Conservation (phyloP, 371 early-diverging fungal species). For the Saksenaea oblongispora region DNA sequence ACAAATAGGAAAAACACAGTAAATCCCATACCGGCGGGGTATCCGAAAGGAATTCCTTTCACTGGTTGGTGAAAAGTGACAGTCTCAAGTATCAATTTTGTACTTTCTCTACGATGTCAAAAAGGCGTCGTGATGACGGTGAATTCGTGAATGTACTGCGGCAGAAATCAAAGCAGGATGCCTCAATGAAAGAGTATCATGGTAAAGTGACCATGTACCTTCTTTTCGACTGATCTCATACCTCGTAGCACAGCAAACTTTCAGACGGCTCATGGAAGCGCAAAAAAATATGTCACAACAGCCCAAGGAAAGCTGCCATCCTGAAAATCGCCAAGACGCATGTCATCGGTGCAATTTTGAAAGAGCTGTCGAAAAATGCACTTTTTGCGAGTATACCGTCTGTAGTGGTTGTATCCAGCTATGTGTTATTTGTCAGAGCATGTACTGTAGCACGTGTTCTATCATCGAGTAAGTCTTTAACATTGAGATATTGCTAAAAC, state of each 20-base stretch:
- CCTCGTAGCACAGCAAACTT: conserved; percentile 4
- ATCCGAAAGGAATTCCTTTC: too few relatives aligned
- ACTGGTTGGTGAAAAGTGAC: background rate
- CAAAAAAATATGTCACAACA: conserved; percentile 1
- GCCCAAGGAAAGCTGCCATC: background rate
- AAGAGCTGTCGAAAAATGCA: background rate
- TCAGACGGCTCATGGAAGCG: conserved; percentile 11
- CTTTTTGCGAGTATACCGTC: conserved; percentile 9
- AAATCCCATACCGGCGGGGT: too few relatives aligned
- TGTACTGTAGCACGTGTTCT: conserved; percentile 12
- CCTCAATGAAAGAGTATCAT: conserved; percentile 4
- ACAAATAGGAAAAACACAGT: too few relatives aligned
- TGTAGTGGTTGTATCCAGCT: conserved; percentile 8
- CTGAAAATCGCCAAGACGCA: background rate
- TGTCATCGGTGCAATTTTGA: conserved; percentile 9
- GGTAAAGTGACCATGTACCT: background rate
- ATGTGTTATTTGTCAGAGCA: conserved; percentile 6
- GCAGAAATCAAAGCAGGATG: conserved; percentile 11
- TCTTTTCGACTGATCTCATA: background rate
- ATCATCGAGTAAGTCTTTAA: conserved; percentile 10
- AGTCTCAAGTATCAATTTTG: background rate
- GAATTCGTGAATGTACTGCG: conserved; percentile 15
- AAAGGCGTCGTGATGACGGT: background rate
- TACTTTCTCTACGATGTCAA: conserved; percentile 1
- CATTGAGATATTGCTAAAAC: background rate